These are phyloP conservation scores for Gossypium aridum DNA, from an alignment of 441 rosid species.

Conservation along the genomic window DNA sequence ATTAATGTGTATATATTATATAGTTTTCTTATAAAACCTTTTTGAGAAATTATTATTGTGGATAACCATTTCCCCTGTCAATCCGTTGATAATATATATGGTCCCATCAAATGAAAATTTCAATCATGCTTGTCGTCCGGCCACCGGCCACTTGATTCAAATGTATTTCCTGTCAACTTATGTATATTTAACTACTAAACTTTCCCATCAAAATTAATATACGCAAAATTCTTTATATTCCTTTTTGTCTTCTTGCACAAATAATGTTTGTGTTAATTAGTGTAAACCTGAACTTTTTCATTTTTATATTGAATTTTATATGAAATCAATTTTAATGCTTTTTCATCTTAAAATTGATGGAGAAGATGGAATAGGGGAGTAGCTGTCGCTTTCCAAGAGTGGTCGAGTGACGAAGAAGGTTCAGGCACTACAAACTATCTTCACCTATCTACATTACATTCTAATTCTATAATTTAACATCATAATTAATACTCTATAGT, in stretches of 20 bases:
- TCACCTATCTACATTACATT: too few species aligned
- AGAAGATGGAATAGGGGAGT: too few species aligned
- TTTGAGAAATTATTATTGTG: background rate
- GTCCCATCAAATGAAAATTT: background rate
- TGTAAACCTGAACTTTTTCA: background rate
- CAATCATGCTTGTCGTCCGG: slow-evolving; percentile 1
- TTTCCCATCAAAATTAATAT: background rate
- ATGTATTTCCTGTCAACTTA: background rate
- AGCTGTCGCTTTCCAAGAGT: too few species aligned
- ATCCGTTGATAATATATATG: too few species aligned
- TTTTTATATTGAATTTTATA: background rate
- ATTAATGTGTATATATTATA: too few species aligned
- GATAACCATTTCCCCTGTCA: background rate
- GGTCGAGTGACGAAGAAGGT: too few species aligned
- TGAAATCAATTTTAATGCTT: background rate
- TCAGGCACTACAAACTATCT: too few species aligned
- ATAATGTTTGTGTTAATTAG: background rate
- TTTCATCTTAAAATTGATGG: background rate
- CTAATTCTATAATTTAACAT: too few species aligned
- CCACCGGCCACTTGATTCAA: background rate
- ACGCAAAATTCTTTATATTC: background rate
- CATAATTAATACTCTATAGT: too few species aligned
- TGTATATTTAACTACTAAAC: background rate
- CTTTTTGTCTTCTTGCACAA: background rate
- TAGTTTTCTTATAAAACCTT: background rate